Evolutionary conservation across 495 filamentous ascomycete genomes (phyloP), one percentile per base, ranked within the genome.

Genomic region (Polyplosphaeria fusca): DNA sequence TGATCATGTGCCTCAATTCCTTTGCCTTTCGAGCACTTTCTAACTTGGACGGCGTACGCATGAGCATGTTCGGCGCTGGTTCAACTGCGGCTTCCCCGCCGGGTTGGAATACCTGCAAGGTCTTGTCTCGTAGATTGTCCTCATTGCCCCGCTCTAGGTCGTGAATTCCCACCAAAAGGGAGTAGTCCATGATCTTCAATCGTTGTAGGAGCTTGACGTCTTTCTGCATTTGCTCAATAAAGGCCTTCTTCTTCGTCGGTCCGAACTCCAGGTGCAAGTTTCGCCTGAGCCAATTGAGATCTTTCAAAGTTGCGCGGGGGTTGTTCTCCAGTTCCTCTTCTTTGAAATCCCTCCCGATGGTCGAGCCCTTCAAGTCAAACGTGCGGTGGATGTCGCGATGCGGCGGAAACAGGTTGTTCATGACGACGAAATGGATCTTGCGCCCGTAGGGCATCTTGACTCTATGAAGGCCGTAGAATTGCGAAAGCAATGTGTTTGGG

Each of bases 371-470:
- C 52, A 99, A 68, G 66, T 99, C 93, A 61, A 95, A 99, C 3
- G 91, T 97, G 63, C 89, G 82, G 73, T 99, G 93, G 51, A 99
- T 96, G 70, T 99, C 93, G 47, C 91, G 82, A 71, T 99, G 93
- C 3, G 93, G 93, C 16, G 93, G 93, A 64, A 99, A 97, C 18
- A 99, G 80, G 65, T 99, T 99, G 77, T 99, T 99, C 93, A 99
- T 99, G 63, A 99, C 90, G 28, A 99, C 94, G 61, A 99, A 99
- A 70, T 99, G 94, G 56, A 97, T 96, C 76, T 99, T 99, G 57
- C 89, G 85, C 28, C 94, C 93, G 67, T 95, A 99, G 0, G 93
- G 91, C 76, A 96, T 95, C 76, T 99, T 99, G 55, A 99, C 94
- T 40, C 93, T 84, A 72, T 99, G 93, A 16, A 99, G 77, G 39